Percentiles rank a stretch among this genome's conserved stretches.
Evolutionary conservation across 805 yeast species (phyloP).

Genomic region (Candida odintsovae): DNA sequence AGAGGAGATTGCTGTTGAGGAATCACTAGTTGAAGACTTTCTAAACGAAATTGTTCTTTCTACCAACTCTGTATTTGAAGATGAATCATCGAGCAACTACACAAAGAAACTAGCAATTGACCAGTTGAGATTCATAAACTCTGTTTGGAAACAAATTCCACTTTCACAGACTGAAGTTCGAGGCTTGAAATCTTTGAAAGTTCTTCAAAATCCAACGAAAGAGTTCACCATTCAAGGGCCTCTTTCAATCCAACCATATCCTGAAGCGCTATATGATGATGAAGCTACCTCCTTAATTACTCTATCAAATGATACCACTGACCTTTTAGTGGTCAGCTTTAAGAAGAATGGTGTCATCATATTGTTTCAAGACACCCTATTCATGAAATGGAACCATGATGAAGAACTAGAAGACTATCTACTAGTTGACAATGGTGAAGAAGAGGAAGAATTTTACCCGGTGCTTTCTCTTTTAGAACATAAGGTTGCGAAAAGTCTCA

Average conservation of each 20-base stretch:
- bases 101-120: conserved; percentile 18
- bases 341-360: conserved; percentile 26
- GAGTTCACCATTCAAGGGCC: conserved; percentile 44
- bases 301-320: conserved; percentile 22
- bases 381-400: conserved; percentile 31
- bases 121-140: conserved; percentile 32
- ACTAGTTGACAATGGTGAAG: not conserved
- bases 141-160: conserved; percentile 26
- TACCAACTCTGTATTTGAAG: conserved; percentile 22
- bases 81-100: not conserved
- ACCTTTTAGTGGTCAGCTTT: conserved; percentile 22
- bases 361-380: conserved; percentile 27
- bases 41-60: conserved; percentile 29
- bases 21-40: conserved; percentile 25
- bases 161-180: conserved; percentile 17
- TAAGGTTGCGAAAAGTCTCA: not conserved
- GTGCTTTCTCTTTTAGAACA: not conserved
- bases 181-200: conserved; percentile 14
- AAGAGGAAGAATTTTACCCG: not conserved
- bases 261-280: conserved; percentile 43
- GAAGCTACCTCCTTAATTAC: conserved; percentile 32
- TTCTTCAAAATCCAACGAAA: conserved; percentile 16
- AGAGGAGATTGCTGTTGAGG: conserved; percentile 28
- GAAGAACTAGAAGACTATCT: conserved; percentile 22
- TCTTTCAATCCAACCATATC: conserved; percentile 46